Base-by-base conservation (phyloP, 2,329 filamentous ascomycete genomes). In the Calycina marina region DNA sequence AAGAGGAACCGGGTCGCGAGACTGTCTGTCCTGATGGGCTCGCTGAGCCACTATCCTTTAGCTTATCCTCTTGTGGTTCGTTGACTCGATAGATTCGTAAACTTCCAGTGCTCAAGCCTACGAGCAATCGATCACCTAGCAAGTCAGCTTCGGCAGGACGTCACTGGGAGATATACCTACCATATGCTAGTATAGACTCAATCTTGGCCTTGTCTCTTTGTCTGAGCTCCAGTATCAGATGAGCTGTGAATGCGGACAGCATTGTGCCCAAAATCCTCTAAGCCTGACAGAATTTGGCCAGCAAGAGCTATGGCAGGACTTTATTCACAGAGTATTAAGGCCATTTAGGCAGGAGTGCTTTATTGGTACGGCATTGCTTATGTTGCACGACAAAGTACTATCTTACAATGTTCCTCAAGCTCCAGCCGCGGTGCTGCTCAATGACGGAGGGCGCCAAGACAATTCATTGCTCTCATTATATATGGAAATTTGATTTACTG, bases 191-290 rank as follows among this genome's bases (percentile, higher is more conserved):
- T 45, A 98, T 83, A 30, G 83, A 90, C 61, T 98, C 90, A 59
- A 98, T 93, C 65, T 80, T 90, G 44, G 83, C 92, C 65, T 92
- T 94, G 72, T 96, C 88, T 58, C 83, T 78, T 58, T 77, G 76
- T 62, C 81, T 86, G 51, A 98, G 79, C 80, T 98, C 90, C 67
- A 96, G 81, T 56, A 98, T 88, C 43, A 86, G 82, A 53, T 83
- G 81, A 63, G 90, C 86, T 48, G 81, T 93, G 62, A 98, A 98
- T 54, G 90, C 90, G 60, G 88, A 92, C 60, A 98, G 78, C 90
- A 94, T 94, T 58, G 64, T 65, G 56, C 39, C 30, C 18, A n/a
- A n/a, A n/a, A n/a, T n/a, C n/a, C n/a, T n/a, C n/a, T n/a, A n/a
- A n/a, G n/a, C n/a, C n/a, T n/a, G n/a, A n/a, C n/a, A n/a, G n/a